Evolutionary conservation across 2,329 filamentous ascomycete species (phyloP), one percentile per base, ranked within the genome.

Genomic region (Aspergillus sp.): DNA sequence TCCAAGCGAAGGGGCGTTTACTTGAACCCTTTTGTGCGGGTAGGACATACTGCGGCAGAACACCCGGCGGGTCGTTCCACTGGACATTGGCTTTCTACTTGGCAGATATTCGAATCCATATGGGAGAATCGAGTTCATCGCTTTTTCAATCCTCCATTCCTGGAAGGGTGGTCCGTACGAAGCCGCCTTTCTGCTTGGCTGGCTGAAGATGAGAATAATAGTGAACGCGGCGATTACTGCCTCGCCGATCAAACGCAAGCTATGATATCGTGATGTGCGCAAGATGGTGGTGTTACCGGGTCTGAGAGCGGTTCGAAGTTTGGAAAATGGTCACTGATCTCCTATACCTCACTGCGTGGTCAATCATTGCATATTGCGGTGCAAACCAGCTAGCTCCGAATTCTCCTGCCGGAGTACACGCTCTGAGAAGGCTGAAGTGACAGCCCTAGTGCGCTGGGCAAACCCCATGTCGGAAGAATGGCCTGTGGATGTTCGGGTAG

Each of bases 41-140:
- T 77, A 1, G 74, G 73, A 3, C 75, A 76, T 48, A 74, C 60
- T 12, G 62, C 58, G 1, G 42, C 58, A 2, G 68, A 68, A 4
- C 69, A 72, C 48, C 50, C 58, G 13, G 60, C 60, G 4, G 59
- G 66, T 5, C 68, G 68, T 22, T 62, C 53, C 1, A 12, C 26
- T 11, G 20, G 38, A 89, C 89, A 71, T 15, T 63, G 84, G 79
- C 76, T 83, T 5, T 78, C 81, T 15, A 64, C 74, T 4, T 74
- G 74, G 51, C 72, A 80, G 47, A 80, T 83, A 43, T 68, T 86
- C 22, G 64, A 69, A 5, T 86, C 85, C 0, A 64, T 83, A 5
- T 90, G 87, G 87, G 69, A 71, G 57, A 87, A 86, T 68, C 76
- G 86, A 13, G 38, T 83, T 2, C 71, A 72, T 56, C 75, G 85